Percentiles rank a stretch among this genome's conserved stretches.
Conservation (phyloP, 805 yeast species). For the Scheffersomyces amazonensis region DNA sequence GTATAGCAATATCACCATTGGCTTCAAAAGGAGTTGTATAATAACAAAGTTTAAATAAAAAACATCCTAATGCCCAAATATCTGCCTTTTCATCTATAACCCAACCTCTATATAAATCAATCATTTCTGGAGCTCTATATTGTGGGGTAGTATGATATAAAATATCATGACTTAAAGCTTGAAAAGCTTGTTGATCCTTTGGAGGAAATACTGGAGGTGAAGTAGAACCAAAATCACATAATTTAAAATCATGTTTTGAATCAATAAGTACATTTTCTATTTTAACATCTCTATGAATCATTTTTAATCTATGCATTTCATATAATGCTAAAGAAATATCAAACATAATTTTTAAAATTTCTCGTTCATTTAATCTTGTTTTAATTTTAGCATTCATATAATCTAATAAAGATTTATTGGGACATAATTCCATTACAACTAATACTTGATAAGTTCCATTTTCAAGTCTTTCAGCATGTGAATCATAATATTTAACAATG, state of each 20-base stretch:
- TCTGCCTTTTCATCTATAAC: constrained; percentile 92
- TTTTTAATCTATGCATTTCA: constrained; percentile 76
- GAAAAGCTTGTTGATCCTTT: constrained; percentile 67
- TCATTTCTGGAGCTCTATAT: constrained; percentile 94
- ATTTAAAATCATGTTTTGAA: constrained; percentile 62
- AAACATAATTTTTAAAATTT: constrained; percentile 77
- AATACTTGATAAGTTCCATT: constrained; percentile 74
- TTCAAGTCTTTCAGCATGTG: constrained; percentile 64
- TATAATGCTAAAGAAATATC: constrained; percentile 79
- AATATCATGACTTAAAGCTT: constrained; percentile 76
- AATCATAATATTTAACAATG: constrained; percentile 70
- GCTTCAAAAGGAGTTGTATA: constrained; percentile 95
- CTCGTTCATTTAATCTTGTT: constrained; percentile 71
- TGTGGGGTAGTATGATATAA: constrained; percentile 93
- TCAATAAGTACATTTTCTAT: constrained; percentile 91
- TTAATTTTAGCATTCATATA: constrained; percentile 85
- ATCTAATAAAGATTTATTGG: constrained; percentile 82
- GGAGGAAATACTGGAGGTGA: constrained; percentile 71
- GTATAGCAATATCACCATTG: constrained; percentile 79
- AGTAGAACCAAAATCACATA: constrained; percentile 94
- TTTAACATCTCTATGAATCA: constrained; percentile 91
- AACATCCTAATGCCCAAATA: constrained; percentile 95
- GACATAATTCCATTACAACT: constrained; percentile 89
- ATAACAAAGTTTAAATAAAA: constrained; percentile 84
- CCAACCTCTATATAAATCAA: constrained; percentile 75